Conservation (phyloP, 257 asterid genomes). For the Capsicum rhomboideum region DNA sequence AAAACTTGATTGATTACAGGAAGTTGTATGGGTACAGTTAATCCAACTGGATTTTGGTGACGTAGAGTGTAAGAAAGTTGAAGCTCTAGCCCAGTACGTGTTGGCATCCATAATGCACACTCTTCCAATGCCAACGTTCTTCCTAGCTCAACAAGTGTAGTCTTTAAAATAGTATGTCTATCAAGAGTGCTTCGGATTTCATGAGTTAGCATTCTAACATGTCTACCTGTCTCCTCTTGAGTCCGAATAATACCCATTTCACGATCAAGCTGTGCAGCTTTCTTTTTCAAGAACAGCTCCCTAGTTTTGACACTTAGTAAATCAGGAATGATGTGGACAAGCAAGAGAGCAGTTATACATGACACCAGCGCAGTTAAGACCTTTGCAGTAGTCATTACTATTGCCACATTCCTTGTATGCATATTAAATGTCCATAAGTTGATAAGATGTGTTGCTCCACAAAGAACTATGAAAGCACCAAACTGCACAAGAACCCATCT, state of each 20-base stretch:
- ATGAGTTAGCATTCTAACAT: constrained; percentile 97
- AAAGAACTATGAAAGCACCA: constrained; percentile 96
- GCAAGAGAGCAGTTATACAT: constrained; percentile 89
- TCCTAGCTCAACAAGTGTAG: constrained; percentile 95
- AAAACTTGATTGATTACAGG: constrained; percentile 79
- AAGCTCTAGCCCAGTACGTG: constrained; percentile 83
- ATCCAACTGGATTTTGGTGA: constrained; percentile 82
- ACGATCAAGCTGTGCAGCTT: constrained; percentile 89
- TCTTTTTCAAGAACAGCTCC: constrained; percentile 81
- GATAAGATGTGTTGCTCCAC: constrained; percentile 96
- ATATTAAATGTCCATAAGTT: constrained; percentile 80
- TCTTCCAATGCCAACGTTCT: constrained; percentile 83
- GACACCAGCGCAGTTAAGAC: constrained; percentile 84
- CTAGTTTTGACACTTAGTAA: constrained; percentile 89
- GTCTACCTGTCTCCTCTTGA: constrained; percentile 97
- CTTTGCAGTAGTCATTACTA: constrained; percentile 91
- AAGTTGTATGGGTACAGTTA: constrained; percentile 81
- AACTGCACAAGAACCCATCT: constrained; percentile 99
- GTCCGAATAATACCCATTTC: constrained; percentile 97
- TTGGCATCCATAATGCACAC: constrained; percentile 99
- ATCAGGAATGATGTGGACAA: constrained; percentile 95
- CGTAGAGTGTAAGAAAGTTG: constrained; percentile 93
- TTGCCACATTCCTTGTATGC: constrained; percentile 86
- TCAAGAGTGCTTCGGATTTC: constrained; percentile 99
- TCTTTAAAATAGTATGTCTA: constrained; percentile 85